Conservation (phyloP, 192 early-diverging fungal genomes). For the Backusella psychrophila region DNA sequence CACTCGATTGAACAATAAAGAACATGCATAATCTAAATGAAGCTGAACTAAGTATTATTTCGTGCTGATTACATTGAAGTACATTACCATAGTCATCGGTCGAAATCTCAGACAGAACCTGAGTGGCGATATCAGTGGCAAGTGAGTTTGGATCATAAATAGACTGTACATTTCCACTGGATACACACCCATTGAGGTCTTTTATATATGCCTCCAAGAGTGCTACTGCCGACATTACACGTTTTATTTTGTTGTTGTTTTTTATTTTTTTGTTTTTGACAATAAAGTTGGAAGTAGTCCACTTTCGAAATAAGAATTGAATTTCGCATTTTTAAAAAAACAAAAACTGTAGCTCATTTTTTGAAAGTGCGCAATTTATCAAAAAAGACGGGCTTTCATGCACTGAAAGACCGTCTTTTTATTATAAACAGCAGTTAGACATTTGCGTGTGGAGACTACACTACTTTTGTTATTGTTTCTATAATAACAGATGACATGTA, state of each 20-base stretch:
- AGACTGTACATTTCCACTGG: neutral
- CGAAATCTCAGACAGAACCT: conserved; percentile 19
- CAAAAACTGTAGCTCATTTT: too few relatives aligned
- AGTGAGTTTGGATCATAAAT: conserved; percentile 1
- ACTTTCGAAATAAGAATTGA: too few relatives aligned
- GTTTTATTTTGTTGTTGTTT: too few relatives aligned
- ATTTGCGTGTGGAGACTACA: too few relatives aligned
- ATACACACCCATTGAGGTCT: conserved; percentile 13
- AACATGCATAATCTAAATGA: conserved; percentile 41
- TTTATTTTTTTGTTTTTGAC: neutral
- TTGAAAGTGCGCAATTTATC: too few relatives aligned
- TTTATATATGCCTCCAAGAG: conserved; percentile 5
- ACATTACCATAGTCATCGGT: conserved; percentile 27
- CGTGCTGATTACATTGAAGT: neutral
- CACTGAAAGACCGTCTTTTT: too few relatives aligned
- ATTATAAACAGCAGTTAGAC: too few relatives aligned
- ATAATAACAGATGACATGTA: too few relatives aligned
- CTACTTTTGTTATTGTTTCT: too few relatives aligned
- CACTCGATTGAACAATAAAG: conserved; percentile 42
- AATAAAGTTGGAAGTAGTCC: neutral
- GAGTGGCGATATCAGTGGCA: conserved; percentile 20
- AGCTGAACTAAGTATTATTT: neutral
- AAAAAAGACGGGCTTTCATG: too few relatives aligned
- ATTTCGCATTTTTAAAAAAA: too few relatives aligned
- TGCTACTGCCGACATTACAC: conserved; percentile 13